Evolutionary conservation across 371 early-diverging fungal genomes (phyloP).

Genomic region (Gilbertella persicaria): DNA sequence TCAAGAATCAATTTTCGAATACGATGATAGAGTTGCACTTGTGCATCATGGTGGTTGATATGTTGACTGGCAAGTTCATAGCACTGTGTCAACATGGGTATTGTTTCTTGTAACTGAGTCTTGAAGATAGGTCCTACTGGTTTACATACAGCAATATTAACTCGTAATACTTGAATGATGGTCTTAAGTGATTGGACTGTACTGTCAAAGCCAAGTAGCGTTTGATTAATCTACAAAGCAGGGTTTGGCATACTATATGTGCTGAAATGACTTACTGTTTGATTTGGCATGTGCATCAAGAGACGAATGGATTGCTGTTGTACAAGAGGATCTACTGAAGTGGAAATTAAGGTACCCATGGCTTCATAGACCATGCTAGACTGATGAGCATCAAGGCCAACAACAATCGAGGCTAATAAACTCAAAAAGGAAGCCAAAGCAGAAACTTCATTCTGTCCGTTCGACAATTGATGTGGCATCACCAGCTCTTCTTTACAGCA

Average conservation of each 20-base stretch:
- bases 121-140: slow-evolving; percentile 63
- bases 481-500: slow-evolving; percentile 89
- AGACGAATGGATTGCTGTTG: neutral
- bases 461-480: slow-evolving; percentile 59
- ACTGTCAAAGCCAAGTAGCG: neutral
- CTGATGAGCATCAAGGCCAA: slow-evolving; percentile 24
- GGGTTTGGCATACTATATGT: neutral
- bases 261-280: slow-evolving; percentile 4
- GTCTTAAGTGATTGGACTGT: neutral
- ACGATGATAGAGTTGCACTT: neutral
- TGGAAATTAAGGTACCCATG: slow-evolving; percentile 61
- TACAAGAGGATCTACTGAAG: neutral
- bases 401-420: neutral
- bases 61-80: slow-evolving; percentile 9
- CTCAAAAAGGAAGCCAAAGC: slow-evolving; percentile 56
- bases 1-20: slow-evolving; percentile 59
- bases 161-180: slow-evolving; percentile 55
- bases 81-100: slow-evolving; percentile 1
- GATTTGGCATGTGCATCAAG: slow-evolving; percentile 14
- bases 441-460: slow-evolving; percentile 63
- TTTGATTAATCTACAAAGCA: neutral
- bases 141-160: slow-evolving; percentile 83
- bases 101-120: slow-evolving; percentile 9
- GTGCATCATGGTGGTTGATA: neutral
- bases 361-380: slow-evolving; percentile 91